Evolutionary conservation across 331 rosid genomes (phyloP), one percentile per base, ranked within the genome.

Genomic region (Quercus lobata): DNA sequence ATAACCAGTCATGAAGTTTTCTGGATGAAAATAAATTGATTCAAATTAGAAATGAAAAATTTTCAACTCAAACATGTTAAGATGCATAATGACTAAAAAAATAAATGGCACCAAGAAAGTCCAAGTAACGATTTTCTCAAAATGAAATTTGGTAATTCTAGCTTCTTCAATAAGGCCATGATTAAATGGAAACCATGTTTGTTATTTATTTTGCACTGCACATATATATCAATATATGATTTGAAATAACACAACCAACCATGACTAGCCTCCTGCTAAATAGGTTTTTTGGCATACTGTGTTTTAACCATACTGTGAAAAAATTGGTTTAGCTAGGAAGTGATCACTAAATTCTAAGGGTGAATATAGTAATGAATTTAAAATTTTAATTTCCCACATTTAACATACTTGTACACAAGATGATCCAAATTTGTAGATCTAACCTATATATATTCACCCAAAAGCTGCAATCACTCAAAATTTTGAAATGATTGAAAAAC

Each of bases 1-100:
- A 81, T 95, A 89, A 53, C 98, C 94, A 35, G 90, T 84, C 97
- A 95, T 90, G 90, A 95, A 88, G 89, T 95, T 91, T 35, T 91
- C 99, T 93, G 91, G 87, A 81, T 66, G 73, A 71, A 88, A 21
- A 71, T 70, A 63, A 55, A 71, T 25, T 56, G 69, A 85, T 52
- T 62, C 78, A 34, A 17, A 27, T 69, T 57, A 82, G 52, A 63
- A 69, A 15, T 62, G 69, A 7, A 22, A 62, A 29, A 14, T 1
- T 32, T 6, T 49, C 27, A 54, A 65, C 32, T 61, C 19, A 72
- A 71, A 61, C 29, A 75, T 76, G 46, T 4, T 76, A 7, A 62
- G 19, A 57, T 5, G 25, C 44, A 75, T 69, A 72, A 7, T 32
- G 22, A 21, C 49, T 30, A 66, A 8, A 17, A 4, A 17, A 2